Percentiles rank a stretch among this genome's conserved stretches.
Conservation (phyloP, 169 alveolate genomes). For the Eimeria necatrix region DNA sequence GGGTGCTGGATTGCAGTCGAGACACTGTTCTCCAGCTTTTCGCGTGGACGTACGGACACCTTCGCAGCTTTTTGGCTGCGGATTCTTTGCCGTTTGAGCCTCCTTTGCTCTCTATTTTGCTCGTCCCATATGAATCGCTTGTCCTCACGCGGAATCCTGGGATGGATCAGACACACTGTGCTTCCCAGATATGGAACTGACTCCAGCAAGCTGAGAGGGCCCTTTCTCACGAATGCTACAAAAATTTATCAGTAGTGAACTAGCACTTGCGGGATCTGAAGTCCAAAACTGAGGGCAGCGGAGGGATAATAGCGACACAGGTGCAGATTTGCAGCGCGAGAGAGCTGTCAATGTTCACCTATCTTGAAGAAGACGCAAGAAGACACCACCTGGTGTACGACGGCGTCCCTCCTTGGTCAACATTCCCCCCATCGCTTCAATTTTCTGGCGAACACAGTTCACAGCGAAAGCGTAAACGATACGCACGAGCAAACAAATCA, state of each 20-base stretch:
- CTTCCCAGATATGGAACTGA: neutral
- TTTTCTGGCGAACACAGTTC: neutral
- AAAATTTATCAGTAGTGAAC: too few species aligned
- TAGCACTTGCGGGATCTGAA: too few species aligned
- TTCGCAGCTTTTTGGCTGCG: constrained; percentile 33
- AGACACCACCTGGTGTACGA: constrained; percentile 78
- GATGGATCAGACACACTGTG: neutral
- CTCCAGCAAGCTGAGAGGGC: neutral
- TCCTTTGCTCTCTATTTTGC: constrained; percentile 79
- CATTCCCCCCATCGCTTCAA: constrained; percentile 61
- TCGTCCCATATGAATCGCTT: constrained; percentile 83
- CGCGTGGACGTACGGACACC: neutral
- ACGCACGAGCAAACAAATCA: too few species aligned
- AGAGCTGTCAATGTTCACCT: neutral
- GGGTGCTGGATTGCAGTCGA: neutral
- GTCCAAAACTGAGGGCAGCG: too few species aligned
- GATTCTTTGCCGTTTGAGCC: constrained; percentile 72
- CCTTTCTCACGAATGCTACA: too few species aligned
- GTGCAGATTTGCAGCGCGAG: neutral
- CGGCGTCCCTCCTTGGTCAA: constrained; percentile 80
- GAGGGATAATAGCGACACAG: too few species aligned
- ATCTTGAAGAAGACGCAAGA: constrained; percentile 74
- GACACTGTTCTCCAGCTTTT: neutral
- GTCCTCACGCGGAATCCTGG: constrained; percentile 82
- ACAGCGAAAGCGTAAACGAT: neutral